These are phyloP conservation scores for Coniella lustricola DNA, from an alignment of 2,329 filamentous ascomycete genomes.

Conservation along the genomic window DNA sequence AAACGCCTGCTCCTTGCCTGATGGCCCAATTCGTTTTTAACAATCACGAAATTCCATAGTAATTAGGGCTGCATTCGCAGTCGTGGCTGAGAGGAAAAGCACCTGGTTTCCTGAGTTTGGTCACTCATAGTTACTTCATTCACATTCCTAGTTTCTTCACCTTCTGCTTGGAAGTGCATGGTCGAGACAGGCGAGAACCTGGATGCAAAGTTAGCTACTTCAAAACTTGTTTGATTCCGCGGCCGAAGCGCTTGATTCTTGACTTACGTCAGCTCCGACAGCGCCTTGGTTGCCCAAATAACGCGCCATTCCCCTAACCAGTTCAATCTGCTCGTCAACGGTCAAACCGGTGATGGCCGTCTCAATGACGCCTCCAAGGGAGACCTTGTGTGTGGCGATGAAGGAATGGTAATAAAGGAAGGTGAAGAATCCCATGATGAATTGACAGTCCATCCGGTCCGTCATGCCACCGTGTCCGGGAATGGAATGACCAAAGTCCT, in stretches of 20 bases:
- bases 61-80: too few species aligned
- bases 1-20: too few species aligned
- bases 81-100: too few species aligned
- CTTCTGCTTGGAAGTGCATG: constrained; percentile 23
- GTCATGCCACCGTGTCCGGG: constrained; percentile 97
- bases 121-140: not conserved
- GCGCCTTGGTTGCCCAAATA: constrained; percentile 61
- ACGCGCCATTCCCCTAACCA: constrained; percentile 57
- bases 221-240: not conserved
- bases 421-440: constrained; percentile 98
- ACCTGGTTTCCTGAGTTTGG: not conserved
- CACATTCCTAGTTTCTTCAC: constrained; percentile 8
- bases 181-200: constrained; percentile 30
- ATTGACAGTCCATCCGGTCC: constrained; percentile 98
- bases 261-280: constrained; percentile 32
- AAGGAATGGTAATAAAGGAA: constrained; percentile 99
- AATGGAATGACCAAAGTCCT: constrained; percentile 98
- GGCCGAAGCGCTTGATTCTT: not conserved
- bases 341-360: constrained; percentile 83
- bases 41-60: too few species aligned
- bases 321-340: constrained; percentile 81
- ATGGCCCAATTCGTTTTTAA: too few species aligned
- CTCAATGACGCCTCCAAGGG: constrained; percentile 82
- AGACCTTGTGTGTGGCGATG: constrained; percentile 81
- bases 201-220: not conserved